Conservation (phyloP, 441 rosid species). For the Metrosideros polymorpha region DNA sequence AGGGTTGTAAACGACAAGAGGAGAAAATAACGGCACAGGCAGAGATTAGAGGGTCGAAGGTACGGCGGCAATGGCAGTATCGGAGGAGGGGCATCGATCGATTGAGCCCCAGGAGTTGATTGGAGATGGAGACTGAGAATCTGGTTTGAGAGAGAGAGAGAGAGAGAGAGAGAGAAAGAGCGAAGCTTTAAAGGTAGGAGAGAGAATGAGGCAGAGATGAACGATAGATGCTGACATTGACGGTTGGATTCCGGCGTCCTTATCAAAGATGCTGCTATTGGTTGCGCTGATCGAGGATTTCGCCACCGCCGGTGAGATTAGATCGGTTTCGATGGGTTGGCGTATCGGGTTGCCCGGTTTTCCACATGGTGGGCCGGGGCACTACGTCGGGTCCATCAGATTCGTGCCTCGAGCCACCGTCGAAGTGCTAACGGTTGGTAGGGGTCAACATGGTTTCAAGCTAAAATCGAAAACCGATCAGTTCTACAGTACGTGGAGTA, state of each 20-base stretch:
- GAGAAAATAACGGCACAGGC: not conserved
- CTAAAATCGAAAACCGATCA: too few species aligned
- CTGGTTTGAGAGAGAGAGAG: not conserved
- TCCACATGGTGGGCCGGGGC: not conserved
- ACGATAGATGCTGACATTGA: not conserved
- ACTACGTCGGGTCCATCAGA: not conserved
- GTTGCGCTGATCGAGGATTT: not conserved
- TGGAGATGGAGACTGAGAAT: not conserved
- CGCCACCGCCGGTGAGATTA: not conserved
- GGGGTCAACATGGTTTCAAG: too few species aligned
- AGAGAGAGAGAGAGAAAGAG: not conserved
- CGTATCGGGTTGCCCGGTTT: not conserved
- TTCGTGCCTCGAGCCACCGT: too few species aligned
- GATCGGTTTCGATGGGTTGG: not conserved
- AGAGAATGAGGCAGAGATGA: not conserved
- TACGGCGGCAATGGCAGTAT: not conserved
- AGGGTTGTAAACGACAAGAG: not conserved
- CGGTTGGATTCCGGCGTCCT: not conserved
- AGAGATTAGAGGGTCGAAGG: not conserved
- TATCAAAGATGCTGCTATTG: not conserved
- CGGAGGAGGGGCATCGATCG: not conserved
- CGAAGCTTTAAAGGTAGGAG: not conserved
- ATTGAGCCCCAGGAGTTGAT: not conserved
- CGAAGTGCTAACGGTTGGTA: too few species aligned
- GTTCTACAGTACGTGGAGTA: too few species aligned